These are phyloP conservation scores for Helminthosporium solani DNA, from an alignment of 2,329 filamentous ascomycete genomes.

Conservation along the genomic window DNA sequence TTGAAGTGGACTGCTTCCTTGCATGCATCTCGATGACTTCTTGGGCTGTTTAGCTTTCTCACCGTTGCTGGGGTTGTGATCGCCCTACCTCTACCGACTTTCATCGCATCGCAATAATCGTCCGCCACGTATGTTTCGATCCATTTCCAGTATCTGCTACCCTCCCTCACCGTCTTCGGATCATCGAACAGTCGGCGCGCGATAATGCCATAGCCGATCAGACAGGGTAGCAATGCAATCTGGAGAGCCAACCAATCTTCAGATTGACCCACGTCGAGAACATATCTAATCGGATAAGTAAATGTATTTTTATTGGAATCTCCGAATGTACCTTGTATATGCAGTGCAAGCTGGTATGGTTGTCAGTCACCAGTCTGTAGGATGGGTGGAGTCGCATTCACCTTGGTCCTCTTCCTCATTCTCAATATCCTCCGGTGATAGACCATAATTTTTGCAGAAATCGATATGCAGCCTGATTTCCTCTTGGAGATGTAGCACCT, in stretches of 20 bases:
- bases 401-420: conserved; percentile 72
- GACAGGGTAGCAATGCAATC: conserved; percentile 78
- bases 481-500: conserved; percentile 72
- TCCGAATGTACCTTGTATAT: conserved; percentile 59
- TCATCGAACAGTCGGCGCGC: conserved; percentile 69
- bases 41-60: conserved; percentile 32
- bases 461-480: conserved; percentile 80
- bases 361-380: conserved; percentile 3
- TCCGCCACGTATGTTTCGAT: conserved; percentile 84
- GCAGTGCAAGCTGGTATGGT: conserved; percentile 67
- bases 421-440: conserved; percentile 72
- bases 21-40: conserved; percentile 76
- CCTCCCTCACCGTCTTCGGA: conserved; percentile 59
- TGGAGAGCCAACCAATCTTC: conserved; percentile 88
- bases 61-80: not conserved
- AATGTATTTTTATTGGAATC: not conserved
- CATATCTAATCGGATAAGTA: conserved; percentile 57
- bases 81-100: conserved; percentile 64
- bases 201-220: conserved; percentile 84
- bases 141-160: conserved; percentile 84
- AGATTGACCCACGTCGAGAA: conserved; percentile 83
- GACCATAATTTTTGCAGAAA: conserved; percentile 80
- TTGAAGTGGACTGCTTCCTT: conserved; percentile 67
- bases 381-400: conserved; percentile 30
- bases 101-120: conserved; percentile 74